These are phyloP conservation scores for Cadophora sp. DNA, from an alignment of 2,329 filamentous ascomycete species.

Conservation along the genomic window DNA sequence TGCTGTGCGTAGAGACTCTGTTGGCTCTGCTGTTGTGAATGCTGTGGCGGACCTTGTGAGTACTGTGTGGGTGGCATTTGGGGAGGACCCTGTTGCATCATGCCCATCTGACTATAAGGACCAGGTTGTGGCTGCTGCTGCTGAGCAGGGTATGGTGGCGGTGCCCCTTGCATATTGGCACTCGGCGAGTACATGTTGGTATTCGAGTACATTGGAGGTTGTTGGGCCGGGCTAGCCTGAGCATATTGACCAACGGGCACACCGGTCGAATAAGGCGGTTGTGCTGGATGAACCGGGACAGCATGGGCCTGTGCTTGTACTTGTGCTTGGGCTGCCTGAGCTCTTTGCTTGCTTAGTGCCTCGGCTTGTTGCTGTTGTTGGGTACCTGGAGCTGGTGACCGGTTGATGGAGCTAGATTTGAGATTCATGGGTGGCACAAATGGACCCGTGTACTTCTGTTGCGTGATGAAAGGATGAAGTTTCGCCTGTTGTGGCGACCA, in stretches of 20 bases:
- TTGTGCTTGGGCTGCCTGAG: slow-evolving; percentile 68
- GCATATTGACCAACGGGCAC: slow-evolving; percentile 58
- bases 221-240: slow-evolving; percentile 43
- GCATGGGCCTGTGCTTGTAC: slow-evolving; percentile 58
- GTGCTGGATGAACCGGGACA: slow-evolving; percentile 50
- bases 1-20: slow-evolving; percentile 80
- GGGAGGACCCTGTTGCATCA: slow-evolving; percentile 66
- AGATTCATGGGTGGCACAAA: slow-evolving; percentile 98
- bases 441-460: slow-evolving; percentile 94
- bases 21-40: slow-evolving; percentile 54
- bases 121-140: slow-evolving; percentile 54
- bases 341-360: slow-evolving; percentile 89
- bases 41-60: slow-evolving; percentile 54
- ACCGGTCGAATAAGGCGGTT: slow-evolving; percentile 66
- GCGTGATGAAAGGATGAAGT: slow-evolving; percentile 96
- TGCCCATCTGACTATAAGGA: slow-evolving; percentile 75
- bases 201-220: slow-evolving; percentile 79
- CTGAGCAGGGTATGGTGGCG: slow-evolving; percentile 82
- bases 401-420: slow-evolving; percentile 82
- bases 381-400: slow-evolving; percentile 90
- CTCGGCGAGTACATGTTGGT: slow-evolving; percentile 80
- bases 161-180: slow-evolving; percentile 59
- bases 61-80: slow-evolving; percentile 73
- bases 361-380: slow-evolving; percentile 97
- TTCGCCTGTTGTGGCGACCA: slow-evolving; percentile 99